phyloP scores from a whole-genome alignment of 805 yeast genomes.

The Yarrowia sp. region DNA sequence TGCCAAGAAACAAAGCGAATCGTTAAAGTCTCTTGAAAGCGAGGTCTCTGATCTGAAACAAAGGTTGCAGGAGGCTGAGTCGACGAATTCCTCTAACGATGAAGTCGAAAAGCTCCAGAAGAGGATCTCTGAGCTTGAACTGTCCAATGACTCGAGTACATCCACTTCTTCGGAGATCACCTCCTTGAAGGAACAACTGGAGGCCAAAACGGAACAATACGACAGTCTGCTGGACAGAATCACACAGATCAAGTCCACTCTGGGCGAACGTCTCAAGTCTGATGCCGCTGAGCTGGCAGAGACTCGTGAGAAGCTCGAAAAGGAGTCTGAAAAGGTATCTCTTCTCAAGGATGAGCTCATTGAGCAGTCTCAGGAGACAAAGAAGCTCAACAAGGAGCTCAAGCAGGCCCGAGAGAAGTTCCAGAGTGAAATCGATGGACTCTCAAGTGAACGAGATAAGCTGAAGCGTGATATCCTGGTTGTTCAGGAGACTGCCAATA shows the following conservation, averaged over 20 bases:
- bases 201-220: slow-evolving; percentile 42
- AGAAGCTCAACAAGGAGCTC: slow-evolving; percentile 34
- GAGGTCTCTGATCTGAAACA: neutral
- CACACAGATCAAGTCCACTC: slow-evolving; percentile 38
- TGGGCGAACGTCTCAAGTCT: slow-evolving; percentile 46
- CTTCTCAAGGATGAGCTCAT: slow-evolving; percentile 43
- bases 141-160: neutral
- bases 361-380: slow-evolving; percentile 34
- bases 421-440: slow-evolving; percentile 26
- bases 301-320: slow-evolving; percentile 36
- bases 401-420: slow-evolving; percentile 30
- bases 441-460: slow-evolving; percentile 31
- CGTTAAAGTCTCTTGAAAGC: neutral
- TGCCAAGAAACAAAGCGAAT: neutral
- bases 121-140: neutral
- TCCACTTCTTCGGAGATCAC: neutral
- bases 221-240: slow-evolving; percentile 40
- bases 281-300: slow-evolving; percentile 39
- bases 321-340: slow-evolving; percentile 39
- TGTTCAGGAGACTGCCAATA: neutral
- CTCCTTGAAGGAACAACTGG: slow-evolving; percentile 6
- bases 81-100: neutral
- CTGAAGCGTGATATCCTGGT: slow-evolving; percentile 31
- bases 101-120: neutral
- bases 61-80: neutral